Percentiles rank a stretch among this genome's conserved stretches.
phyloP scores from a whole-genome alignment of 371 early-diverging fungal species.

The Saksenaea oblongispora region DNA sequence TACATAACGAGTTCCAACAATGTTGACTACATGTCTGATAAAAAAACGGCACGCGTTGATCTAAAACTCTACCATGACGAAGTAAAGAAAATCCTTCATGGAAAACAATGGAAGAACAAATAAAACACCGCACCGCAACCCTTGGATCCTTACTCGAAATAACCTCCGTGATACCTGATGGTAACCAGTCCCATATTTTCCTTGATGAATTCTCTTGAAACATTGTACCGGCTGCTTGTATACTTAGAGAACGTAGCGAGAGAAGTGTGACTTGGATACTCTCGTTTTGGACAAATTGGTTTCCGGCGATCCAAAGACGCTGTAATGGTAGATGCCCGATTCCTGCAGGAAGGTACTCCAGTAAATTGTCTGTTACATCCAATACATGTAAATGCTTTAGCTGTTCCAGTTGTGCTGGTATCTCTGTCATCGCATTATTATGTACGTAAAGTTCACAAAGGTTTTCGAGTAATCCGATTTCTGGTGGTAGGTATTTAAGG shows the following conservation, averaged over 20 bases:
- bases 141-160: conserved; percentile 14
- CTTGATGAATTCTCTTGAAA: background rate
- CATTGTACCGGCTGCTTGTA: conserved; percentile 7
- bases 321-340: conserved; percentile 29
- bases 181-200: background rate
- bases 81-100: conserved; percentile 13
- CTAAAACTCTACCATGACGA: background rate
- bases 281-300: conserved; percentile 30
- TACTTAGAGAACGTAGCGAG: conserved; percentile 10
- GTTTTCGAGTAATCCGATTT: conserved; percentile 79
- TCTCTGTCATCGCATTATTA: conserved; percentile 83
- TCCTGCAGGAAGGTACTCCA: conserved; percentile 49
- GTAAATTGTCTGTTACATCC: conserved; percentile 59
- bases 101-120: conserved; percentile 11
- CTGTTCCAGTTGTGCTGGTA: conserved; percentile 80
- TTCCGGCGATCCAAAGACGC: conserved; percentile 41
- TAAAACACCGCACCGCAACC: conserved; percentile 7
- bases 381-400: conserved; percentile 46
- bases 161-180: conserved; percentile 1
- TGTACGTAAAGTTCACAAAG: conserved; percentile 88
- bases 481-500: conserved; percentile 81
- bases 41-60: conserved; percentile 3
- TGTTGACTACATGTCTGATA: conserved; percentile 17
- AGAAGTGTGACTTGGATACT: background rate
- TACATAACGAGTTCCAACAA: conserved; percentile 7